Evolutionary conservation across 1,284 basidiomycete species (phyloP), one percentile per base, ranked within the genome.

Genomic region (Boletus hoseneyae): DNA sequence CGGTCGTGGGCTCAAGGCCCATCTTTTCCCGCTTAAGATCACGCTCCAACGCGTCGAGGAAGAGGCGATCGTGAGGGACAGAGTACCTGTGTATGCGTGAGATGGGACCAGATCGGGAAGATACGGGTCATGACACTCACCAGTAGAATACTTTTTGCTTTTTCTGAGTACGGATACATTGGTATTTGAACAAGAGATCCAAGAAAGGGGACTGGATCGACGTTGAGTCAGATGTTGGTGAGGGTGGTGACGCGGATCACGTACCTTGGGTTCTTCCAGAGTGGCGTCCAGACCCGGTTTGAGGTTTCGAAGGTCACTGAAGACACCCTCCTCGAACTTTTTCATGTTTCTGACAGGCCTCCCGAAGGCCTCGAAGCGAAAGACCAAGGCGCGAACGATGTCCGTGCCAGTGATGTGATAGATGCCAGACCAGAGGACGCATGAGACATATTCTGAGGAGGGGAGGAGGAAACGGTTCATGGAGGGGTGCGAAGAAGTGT

Each of bases 91-190:
- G 33, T 66, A 73, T 57, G 68, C 73, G 62, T 68, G 71, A 56
- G 36, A 49, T 53, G 36, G 48, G 38, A 52, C 39, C 46, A 42
- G 38, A 45, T 36, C 49, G 18, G 34, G 40, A 45, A 35, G 43
- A 42, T 1, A 16, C 15, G 39, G 34, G 10, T 18, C 15, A 40
- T 16, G 23, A 4, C 11, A 73, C 83, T 46, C 60, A 90, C 92
- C 93, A 96, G 69, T 90, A 94, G 64, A 95, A 96, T 19, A 90
- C 90, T 66, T 93, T 93, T 73, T 94, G 93, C 73, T 95, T 95
- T 77, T 96, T 97, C 68, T 96, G 93, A 1, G 93, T 96, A 37
- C 93, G 83, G 56, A 97, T 95, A 67, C 92, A 94, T 63, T 93
- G 91, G 61, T 91, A 93, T 69, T 93, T 93, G 82, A 95, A 96